Conservation (phyloP, 208 protist genomes). For the Borovskyia barvae region DNA sequence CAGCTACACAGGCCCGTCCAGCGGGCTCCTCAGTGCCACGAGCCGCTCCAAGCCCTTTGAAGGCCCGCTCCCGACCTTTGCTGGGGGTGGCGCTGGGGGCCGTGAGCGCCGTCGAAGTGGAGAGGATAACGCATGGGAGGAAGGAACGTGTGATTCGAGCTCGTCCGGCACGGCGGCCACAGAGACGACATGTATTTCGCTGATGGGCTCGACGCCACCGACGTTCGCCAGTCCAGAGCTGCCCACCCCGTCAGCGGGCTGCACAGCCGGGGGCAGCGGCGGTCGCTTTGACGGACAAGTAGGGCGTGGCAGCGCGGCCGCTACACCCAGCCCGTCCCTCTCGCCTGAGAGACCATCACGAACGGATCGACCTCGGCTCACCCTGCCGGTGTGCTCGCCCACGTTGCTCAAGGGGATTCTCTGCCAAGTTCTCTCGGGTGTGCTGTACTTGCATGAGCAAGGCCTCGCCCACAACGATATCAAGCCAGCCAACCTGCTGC, state of each 20-base stretch:
- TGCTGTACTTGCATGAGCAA: conserved; percentile 80
- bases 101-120: too few species aligned
- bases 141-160: too few species aligned
- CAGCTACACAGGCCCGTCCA: conserved; percentile 4
- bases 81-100: too few species aligned
- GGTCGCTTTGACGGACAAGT: not conserved
- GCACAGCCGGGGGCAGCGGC: not conserved
- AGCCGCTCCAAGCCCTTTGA: too few species aligned
- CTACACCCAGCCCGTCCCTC: not conserved
- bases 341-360: too few species aligned
- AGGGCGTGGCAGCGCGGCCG: not conserved
- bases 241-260: not conserved
- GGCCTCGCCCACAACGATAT: conserved; percentile 82
- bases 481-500: conserved; percentile 80
- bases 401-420: conserved; percentile 69
- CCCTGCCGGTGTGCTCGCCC: conserved; percentile 40
- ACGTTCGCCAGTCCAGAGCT: not conserved
- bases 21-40: not conserved
- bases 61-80: too few species aligned
- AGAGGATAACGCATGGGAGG: too few species aligned
- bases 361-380: conserved; percentile 9
- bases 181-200: not conserved
- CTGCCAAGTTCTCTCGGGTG: conserved; percentile 67
- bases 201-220: conserved; percentile 25
- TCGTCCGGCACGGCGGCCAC: too few species aligned